Base-by-base conservation (phyloP, 2,329 filamentous ascomycete species). In the Microsporum canis region DNA sequence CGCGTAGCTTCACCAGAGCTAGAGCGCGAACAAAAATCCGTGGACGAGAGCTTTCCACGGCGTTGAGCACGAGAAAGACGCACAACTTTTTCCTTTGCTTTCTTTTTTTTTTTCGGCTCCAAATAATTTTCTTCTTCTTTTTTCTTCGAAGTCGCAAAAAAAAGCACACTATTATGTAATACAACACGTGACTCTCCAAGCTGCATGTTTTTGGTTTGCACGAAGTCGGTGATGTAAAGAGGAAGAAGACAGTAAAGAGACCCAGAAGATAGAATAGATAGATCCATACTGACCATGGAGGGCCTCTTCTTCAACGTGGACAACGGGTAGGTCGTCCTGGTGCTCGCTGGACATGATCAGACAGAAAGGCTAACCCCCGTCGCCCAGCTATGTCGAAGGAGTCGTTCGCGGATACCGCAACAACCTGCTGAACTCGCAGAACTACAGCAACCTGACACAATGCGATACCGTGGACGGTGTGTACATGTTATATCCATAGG, bases 371-470 rank as follows among this genome's bases (percentile, higher is more conserved):
- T 59, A 59, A 59, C 39, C 17, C 17, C 33, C 3, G 5, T 53
- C n/a, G 17, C 49, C 6, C 71, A 95, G 91, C 78, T 97, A 95
- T 77, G 86, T 97, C 73, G 94, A 99, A 78, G 94, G 94, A 75
- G 91, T 99, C 74, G 90, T 97, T 70, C 89, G 94, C 71, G 94
- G 94, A 66, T 99, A 97, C 78, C 88, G 92, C 73, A 99, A 97
- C 77, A 84, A 87, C 71, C 87, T 99, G 65, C 84, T 99, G 72
- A 97, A 88, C 61, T 79, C 87, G 75, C 82, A 89, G 73, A 95
- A 92, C 79, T 99, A 99, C 79, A 86, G 82, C 79, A 99, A 97
- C 80, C 78, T 97, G 77, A 95, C 88, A 65, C 92, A 97, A 82
- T 97, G 92, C 84, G 92, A 97, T 79, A 96, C 86, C 57, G 92